Evolutionary conservation across 2,329 filamentous ascomycete species (phyloP), one percentile per base, ranked within the genome.

Genomic region (Grosmannia huntii): DNA sequence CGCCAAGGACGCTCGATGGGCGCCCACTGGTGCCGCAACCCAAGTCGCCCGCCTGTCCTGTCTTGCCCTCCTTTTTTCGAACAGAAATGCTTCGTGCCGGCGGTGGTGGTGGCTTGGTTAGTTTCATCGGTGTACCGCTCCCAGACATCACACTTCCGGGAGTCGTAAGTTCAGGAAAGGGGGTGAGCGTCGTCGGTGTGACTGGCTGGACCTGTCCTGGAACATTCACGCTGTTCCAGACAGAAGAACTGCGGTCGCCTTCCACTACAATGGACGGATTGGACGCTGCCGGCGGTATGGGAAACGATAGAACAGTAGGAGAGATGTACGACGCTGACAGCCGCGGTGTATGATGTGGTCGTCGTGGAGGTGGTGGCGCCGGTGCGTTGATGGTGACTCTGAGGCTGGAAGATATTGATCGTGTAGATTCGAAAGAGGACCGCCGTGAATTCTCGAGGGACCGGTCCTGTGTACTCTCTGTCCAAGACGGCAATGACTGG

Each of bases 291-390:
- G 59, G 57, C 14, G 56, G n/a, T 11, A 33, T 11, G 4, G 52
- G 6, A 23, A 61, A 60, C 10, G 58, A 61, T 5, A 50, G 11
- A 2, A 59, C 44, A 5, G 60, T 61, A 1, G 63, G 64, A 2
- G 65, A 65, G 6, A 58, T 60, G 31, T 65, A 59, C 1, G 67
- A 64, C 5, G 48, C 61, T 0, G 65, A 62, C 19, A 63, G 68
- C 44, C 67, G 72, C n/a, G 71, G 66, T 19, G 63, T 66, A 53
- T 73, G 71, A 36, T 70, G 70, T 7, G 74, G 75, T 33, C 81
- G 73, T 51, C 80, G 73, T 10, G 81, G 78, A 1, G 81, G 80
- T 21, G 81, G 80, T 19, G 81, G 80, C 10, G 76, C 74, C 0
- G 79, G 80, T 0, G 72, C 74, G 57, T 70, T 69, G 21, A 68